phyloP scores from a whole-genome alignment of 306 rosid genomes.

The Lablab purpureus region DNA sequence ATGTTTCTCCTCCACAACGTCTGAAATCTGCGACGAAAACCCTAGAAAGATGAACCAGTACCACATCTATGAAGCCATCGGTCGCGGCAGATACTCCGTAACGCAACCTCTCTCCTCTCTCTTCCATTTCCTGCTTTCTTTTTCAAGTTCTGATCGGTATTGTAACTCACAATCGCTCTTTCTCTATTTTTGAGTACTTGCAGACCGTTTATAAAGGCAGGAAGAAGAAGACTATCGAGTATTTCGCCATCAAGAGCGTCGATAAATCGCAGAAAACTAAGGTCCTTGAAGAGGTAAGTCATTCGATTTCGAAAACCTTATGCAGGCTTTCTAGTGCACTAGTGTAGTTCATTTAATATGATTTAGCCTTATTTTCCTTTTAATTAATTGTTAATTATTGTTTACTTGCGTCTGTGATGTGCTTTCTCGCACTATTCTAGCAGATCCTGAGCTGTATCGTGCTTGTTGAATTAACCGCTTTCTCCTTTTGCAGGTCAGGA shows the following conservation, averaged over 20 bases:
- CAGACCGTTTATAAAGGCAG: slow-evolving; percentile 97
- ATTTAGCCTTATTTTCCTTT: background rate
- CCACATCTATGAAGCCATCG: slow-evolving; percentile 96
- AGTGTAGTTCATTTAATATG: slow-evolving; percentile 33
- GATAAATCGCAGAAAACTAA: slow-evolving; percentile 91
- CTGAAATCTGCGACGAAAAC: slow-evolving; percentile 47
- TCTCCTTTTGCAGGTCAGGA: slow-evolving; percentile 74
- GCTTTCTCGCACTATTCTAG: background rate
- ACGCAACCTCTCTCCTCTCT: background rate
- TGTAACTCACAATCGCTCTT: background rate
- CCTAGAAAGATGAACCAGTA: slow-evolving; percentile 81
- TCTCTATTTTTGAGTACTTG: slow-evolving; percentile 16
- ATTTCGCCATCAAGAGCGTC: slow-evolving; percentile 91
- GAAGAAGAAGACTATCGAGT: slow-evolving; percentile 97
- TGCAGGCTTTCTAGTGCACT: background rate
- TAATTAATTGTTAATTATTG: background rate
- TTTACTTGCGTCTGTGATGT: background rate
- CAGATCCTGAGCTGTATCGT: slow-evolving; percentile 35
- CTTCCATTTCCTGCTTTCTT: slow-evolving; percentile 3
- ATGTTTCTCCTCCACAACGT: slow-evolving; percentile 17
- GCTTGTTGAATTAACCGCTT: background rate
- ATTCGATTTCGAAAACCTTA: background rate
- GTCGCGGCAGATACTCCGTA: slow-evolving; percentile 97
- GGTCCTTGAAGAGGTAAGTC: slow-evolving; percentile 92
- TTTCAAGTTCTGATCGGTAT: background rate